phyloP scores from a whole-genome alignment of 306 rosid species.

The Cucurbita argyrosperma region DNA sequence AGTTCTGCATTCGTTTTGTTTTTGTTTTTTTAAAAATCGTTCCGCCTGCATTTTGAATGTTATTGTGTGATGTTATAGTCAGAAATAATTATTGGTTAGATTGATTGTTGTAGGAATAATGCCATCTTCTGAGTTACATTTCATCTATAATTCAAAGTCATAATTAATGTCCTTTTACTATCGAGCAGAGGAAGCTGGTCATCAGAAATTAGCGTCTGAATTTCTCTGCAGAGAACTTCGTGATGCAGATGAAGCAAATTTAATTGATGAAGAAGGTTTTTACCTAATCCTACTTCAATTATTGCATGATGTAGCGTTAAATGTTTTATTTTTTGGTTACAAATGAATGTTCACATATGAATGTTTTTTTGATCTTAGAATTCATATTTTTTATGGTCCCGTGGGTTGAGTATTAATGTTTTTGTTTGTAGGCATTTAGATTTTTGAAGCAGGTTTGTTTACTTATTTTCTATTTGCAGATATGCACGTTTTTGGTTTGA shows the following conservation, averaged over 20 bases:
- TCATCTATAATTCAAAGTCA: not conserved
- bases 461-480: slow-evolving; percentile 19
- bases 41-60: not conserved
- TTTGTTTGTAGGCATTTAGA: not conserved
- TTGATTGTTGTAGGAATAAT: not conserved
- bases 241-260: slow-evolving; percentile 79
- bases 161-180: not conserved
- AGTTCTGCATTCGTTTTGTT: not conserved
- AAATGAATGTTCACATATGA: not conserved
- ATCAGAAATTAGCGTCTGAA: slow-evolving; percentile 48
- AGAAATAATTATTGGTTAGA: not conserved
- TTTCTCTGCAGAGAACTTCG: slow-evolving; percentile 44
- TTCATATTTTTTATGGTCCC: not conserved
- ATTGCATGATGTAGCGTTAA: not conserved
- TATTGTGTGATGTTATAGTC: not conserved
- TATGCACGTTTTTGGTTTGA: slow-evolving; percentile 51
- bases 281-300: not conserved
- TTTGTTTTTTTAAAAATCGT: too few species aligned
- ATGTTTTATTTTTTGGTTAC: not conserved
- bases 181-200: slow-evolving; percentile 47
- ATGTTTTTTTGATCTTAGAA: not conserved
- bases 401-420: not conserved
- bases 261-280: slow-evolving; percentile 77
- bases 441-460: not conserved
- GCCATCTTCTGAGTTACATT: not conserved